These are phyloP conservation scores for Gyrodon lividus DNA, from an alignment of 768 basidiomycete species.

Conservation along the genomic window DNA sequence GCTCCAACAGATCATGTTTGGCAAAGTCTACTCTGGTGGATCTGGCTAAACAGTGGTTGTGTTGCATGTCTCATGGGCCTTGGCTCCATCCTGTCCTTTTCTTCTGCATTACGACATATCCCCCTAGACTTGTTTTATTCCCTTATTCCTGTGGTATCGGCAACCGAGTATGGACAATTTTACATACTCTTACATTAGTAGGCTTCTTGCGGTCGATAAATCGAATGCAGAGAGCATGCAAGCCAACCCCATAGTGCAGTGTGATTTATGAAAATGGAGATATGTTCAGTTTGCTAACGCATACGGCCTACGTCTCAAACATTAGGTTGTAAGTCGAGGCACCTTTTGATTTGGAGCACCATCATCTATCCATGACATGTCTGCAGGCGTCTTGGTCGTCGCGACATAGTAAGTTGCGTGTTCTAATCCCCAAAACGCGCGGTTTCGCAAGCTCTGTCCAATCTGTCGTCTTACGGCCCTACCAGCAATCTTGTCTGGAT, in stretches of 20 bases:
- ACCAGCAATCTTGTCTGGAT: conserved; percentile 79
- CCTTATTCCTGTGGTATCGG: conserved; percentile 21
- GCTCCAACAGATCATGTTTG: conserved; percentile 93
- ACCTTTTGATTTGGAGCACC: neutral
- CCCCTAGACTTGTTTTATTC: conserved; percentile 35
- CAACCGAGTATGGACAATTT: conserved; percentile 19
- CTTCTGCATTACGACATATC: conserved; percentile 22
- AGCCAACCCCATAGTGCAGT: neutral
- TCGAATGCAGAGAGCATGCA: conserved; percentile 15
- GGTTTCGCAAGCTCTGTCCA: conserved; percentile 1
- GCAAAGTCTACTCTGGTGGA: conserved; percentile 99
- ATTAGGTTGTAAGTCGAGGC: neutral
- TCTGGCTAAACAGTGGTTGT: conserved; percentile 23
- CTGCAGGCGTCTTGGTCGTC: neutral
- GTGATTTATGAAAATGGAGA: neutral
- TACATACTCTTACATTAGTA: conserved; percentile 27
- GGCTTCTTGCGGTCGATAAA: conserved; percentile 11
- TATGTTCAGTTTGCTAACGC: neutral
- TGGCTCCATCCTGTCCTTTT: conserved; percentile 34
- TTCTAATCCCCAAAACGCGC: conserved; percentile 4
- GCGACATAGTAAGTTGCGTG: neutral
- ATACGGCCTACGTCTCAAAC: no score
- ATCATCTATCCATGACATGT: conserved; percentile 14
- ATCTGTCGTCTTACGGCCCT: conserved; percentile 65
- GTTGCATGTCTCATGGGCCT: conserved; percentile 22